Evolutionary conservation across 2,329 filamentous ascomycete species (phyloP).

Genomic region (Fonsecaea erecta): DNA sequence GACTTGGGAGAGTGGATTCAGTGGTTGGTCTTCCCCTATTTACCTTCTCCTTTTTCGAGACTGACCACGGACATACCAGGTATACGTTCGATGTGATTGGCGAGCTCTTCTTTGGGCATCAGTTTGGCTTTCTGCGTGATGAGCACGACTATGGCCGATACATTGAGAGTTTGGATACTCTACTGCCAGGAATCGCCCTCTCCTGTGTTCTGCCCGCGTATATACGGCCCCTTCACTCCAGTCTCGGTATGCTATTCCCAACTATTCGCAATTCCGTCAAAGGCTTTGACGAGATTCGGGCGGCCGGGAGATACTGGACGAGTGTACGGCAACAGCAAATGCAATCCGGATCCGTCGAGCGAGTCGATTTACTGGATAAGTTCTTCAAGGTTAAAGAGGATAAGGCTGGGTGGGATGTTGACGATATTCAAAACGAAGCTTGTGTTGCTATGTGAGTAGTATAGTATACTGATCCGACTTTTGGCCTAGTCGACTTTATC

Average conservation of each 20-base stretch:
- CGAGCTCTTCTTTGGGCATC: slow-evolving; percentile 48
- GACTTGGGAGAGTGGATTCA: slow-evolving; percentile 39
- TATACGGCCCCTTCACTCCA: slow-evolving; percentile 34
- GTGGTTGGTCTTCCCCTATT: slow-evolving; percentile 31
- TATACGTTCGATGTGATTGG: slow-evolving; percentile 52
- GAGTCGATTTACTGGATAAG: background rate
- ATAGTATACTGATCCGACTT: no score
- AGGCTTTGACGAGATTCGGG: slow-evolving; percentile 39
- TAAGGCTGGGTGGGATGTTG: slow-evolving; percentile 40
- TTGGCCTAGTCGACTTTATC: no score
- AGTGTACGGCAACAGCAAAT: slow-evolving; percentile 41
- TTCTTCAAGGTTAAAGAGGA: slow-evolving; percentile 40
- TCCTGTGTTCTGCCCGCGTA: slow-evolving; percentile 41
- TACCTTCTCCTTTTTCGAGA: background rate
- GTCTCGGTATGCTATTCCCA: background rate
- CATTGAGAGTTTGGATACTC: slow-evolving; percentile 44
- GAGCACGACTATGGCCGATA: slow-evolving; percentile 47
- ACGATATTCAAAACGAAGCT: slow-evolving; percentile 29
- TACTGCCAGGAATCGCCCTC: slow-evolving; percentile 42
- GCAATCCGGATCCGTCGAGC: slow-evolving; percentile 18
- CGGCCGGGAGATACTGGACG: slow-evolving; percentile 37
- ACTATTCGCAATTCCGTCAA: slow-evolving; percentile 37
- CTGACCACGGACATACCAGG: slow-evolving; percentile 33
- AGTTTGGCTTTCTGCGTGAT: slow-evolving; percentile 50
- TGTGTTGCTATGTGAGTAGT: slow-evolving; percentile 7